Evolutionary conservation across 139 green algal species (phyloP).

Genomic region (Chlamydomonas incerta): DNA sequence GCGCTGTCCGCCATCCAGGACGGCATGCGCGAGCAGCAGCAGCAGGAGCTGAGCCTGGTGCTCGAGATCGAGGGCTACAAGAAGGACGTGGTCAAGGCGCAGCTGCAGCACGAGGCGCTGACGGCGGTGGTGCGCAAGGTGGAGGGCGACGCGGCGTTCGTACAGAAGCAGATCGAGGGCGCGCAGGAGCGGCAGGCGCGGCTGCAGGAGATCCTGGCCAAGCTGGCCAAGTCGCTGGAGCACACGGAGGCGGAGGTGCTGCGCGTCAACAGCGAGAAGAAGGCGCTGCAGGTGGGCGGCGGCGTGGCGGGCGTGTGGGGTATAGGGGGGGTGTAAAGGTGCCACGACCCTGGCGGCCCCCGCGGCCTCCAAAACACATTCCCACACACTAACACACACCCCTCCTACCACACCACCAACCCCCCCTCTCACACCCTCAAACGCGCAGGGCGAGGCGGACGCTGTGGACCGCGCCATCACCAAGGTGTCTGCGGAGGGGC

Average conservation of each 20-base stretch:
- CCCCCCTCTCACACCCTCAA: neutral
- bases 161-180: constrained; percentile 72
- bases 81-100: constrained; percentile 75
- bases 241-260: constrained; percentile 73
- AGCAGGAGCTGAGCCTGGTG: constrained; percentile 78
- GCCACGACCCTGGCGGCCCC: no score
- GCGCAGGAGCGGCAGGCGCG: constrained; percentile 68
- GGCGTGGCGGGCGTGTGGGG: neutral
- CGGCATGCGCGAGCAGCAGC: constrained; percentile 76
- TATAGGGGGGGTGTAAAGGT: no score
- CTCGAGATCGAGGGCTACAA: constrained; percentile 81
- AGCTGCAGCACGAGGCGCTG: constrained; percentile 81
- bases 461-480: constrained; percentile 56
- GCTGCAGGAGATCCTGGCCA: constrained; percentile 65
- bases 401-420: neutral
- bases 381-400: neutral
- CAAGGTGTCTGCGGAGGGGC: constrained; percentile 51
- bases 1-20: constrained; percentile 80
- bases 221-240: constrained; percentile 70
- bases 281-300: constrained; percentile 47
- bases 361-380: neutral
- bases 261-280: constrained; percentile 50
- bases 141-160: constrained; percentile 73
- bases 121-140: constrained; percentile 77
- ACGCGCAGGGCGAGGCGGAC: constrained; percentile 39